These are phyloP conservation scores for Ogataea parapolymorpha DNA, from an alignment of 805 yeast species.

Conservation along the genomic window DNA sequence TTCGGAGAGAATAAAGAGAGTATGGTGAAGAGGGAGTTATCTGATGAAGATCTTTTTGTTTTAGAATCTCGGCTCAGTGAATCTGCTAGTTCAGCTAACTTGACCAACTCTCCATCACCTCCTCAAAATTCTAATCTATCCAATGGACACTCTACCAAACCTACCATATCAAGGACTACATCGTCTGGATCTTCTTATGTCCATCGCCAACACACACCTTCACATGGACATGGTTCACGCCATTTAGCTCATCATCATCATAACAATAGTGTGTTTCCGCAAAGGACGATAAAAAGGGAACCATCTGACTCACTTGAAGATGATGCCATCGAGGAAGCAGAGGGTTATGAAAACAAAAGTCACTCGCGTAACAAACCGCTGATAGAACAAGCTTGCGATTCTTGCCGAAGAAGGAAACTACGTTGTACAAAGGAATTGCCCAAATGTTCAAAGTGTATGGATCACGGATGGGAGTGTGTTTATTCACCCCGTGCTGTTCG, in stretches of 20 bases:
- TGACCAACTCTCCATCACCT: neutral
- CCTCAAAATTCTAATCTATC: neutral
- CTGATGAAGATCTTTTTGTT: neutral
- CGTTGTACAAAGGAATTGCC: constrained; percentile 80
- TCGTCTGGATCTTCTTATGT: constrained; percentile 20
- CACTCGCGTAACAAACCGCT: constrained; percentile 1
- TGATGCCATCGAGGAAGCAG: neutral
- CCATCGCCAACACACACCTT: constrained; percentile 21
- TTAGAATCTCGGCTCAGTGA: neutral
- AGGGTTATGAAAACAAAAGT: neutral
- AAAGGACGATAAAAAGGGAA: constrained; percentile 7
- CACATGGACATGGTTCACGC: constrained; percentile 23
- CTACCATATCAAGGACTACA: neutral
- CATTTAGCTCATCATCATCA: constrained; percentile 19
- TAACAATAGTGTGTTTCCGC: constrained; percentile 13
- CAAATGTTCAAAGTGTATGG: constrained; percentile 68
- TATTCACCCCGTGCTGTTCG: constrained; percentile 78
- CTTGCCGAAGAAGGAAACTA: constrained; percentile 75
- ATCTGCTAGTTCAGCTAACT: neutral
- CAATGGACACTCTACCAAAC: neutral
- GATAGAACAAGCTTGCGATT: constrained; percentile 71
- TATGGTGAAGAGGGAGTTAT: constrained; percentile 1
- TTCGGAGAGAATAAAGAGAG: neutral
- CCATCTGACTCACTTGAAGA: neutral
- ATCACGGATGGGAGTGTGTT: constrained; percentile 69